Percentiles rank a stretch among this genome's conserved stretches.
phyloP scores from a whole-genome alignment of 2,329 filamentous ascomycete species.

The Acrocalymma vagum region DNA sequence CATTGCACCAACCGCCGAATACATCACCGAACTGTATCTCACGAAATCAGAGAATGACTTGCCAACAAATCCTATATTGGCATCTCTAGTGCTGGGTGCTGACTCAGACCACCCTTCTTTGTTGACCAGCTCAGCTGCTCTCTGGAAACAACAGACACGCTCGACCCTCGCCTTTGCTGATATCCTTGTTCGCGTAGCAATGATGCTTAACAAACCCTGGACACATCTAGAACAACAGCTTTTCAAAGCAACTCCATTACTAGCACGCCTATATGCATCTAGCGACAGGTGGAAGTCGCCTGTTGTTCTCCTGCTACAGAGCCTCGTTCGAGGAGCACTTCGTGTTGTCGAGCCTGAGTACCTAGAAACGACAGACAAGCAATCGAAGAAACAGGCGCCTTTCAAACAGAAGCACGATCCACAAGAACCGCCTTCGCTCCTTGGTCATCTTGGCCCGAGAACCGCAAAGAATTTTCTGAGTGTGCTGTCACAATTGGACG shows the following conservation, averaged over 20 bases:
- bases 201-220: conserved; percentile 68
- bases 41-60: conserved; percentile 74
- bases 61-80: conserved; percentile 79
- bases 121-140: conserved; percentile 45
- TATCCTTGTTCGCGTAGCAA: conserved; percentile 74
- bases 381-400: conserved; percentile 36
- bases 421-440: conserved; percentile 84
- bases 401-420: conserved; percentile 15
- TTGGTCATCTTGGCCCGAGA: conserved; percentile 85
- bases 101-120: conserved; percentile 51
- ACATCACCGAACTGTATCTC: conserved; percentile 80
- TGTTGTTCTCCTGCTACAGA: conserved; percentile 74
- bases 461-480: conserved; percentile 86
- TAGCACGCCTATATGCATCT: conserved; percentile 79
- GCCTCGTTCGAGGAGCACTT: conserved; percentile 75
- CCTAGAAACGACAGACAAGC: conserved; percentile 10
- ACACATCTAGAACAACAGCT: conserved; percentile 78
- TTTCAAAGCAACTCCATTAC: conserved; percentile 79
- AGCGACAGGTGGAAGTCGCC: conserved; percentile 72
- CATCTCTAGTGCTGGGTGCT: conserved; percentile 68
- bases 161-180: conserved; percentile 73
- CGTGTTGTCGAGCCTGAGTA: conserved; percentile 55
- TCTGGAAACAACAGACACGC: conserved; percentile 68
- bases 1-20: conserved; percentile 76
- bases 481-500: conserved; percentile 78